A percentile compares a stretch with the other conserved stretches of the same genome.
Evolutionary conservation across 805 yeast species (phyloP).

Genomic region (Kluyveromyces starmeri): DNA sequence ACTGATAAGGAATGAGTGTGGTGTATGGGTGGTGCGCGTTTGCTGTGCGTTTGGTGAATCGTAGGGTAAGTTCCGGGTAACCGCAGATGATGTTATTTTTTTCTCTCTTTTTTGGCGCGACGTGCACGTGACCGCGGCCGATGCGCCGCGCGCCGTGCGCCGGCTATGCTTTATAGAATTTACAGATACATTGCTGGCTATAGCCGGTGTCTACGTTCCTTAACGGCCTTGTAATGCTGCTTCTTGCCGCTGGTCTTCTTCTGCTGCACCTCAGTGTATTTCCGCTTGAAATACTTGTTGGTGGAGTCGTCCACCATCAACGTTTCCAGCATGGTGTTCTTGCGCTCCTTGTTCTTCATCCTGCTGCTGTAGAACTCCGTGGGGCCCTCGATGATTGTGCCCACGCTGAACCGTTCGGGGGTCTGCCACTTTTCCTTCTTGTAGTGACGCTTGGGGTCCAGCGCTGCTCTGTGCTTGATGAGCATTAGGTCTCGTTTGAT

Average conservation of each 20-base stretch:
- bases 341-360: slow-evolving; percentile 61
- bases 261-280: slow-evolving; percentile 70
- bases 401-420: slow-evolving; percentile 79
- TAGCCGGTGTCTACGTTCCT: slow-evolving; percentile 59
- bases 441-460: slow-evolving; percentile 94
- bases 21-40: no score
- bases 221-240: slow-evolving; percentile 53
- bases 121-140: no score
- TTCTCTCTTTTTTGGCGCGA: no score
- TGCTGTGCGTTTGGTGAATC: no score
- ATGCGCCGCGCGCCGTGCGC: no score
- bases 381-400: slow-evolving; percentile 77
- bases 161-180: no score
- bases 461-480: slow-evolving; percentile 76
- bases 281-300: slow-evolving; percentile 72
- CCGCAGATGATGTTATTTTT: no score
- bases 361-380: slow-evolving; percentile 60
- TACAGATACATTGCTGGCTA: no score
- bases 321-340: slow-evolving; percentile 72
- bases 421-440: slow-evolving; percentile 72
- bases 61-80: no score
- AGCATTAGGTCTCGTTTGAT: slow-evolving; percentile 70
- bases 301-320: slow-evolving; percentile 64
- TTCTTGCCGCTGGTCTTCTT: slow-evolving; percentile 56
- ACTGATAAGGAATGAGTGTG: no score